A percentile compares a stretch with the other conserved stretches of the same genome.
phyloP scores from a whole-genome alignment of 2,329 filamentous ascomycete genomes.

The Trichophyton mentagrophytes region DNA sequence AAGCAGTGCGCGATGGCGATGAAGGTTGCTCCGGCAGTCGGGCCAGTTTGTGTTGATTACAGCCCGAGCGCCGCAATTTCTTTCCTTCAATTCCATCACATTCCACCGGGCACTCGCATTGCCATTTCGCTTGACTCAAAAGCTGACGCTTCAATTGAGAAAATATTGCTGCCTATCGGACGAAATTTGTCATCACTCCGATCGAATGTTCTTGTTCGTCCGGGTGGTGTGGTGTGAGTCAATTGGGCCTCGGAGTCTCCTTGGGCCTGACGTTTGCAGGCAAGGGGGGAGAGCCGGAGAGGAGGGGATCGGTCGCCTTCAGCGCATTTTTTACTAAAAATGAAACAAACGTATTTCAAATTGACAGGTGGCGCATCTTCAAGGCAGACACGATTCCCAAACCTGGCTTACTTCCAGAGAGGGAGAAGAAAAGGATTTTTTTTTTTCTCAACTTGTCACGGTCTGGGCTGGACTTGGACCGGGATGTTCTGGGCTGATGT shows the following conservation, averaged over 20 bases:
- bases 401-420: neutral
- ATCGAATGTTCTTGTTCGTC: neutral
- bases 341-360: neutral
- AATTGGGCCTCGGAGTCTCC: neutral
- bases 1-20: neutral
- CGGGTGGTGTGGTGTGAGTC: neutral
- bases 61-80: neutral
- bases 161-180: neutral
- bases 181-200: neutral
- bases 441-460: neutral
- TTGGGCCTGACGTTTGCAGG: neutral
- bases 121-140: too few species aligned
- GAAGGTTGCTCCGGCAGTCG: neutral
- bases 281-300: neutral
- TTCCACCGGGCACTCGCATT: neutral
- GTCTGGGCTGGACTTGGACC: neutral
- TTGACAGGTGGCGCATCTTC: neutral
- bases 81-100: neutral
- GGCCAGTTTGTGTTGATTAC: too few species aligned
- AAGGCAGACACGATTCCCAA: constrained; percentile 1
- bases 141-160: neutral
- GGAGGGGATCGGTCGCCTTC: too few species aligned
- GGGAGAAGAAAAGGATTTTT: neutral
- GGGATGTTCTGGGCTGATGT: neutral
- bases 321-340: too few species aligned